These are phyloP conservation scores for Basipetospora chlamydospora DNA, from an alignment of 2,329 filamentous ascomycete genomes.

Conservation along the genomic window DNA sequence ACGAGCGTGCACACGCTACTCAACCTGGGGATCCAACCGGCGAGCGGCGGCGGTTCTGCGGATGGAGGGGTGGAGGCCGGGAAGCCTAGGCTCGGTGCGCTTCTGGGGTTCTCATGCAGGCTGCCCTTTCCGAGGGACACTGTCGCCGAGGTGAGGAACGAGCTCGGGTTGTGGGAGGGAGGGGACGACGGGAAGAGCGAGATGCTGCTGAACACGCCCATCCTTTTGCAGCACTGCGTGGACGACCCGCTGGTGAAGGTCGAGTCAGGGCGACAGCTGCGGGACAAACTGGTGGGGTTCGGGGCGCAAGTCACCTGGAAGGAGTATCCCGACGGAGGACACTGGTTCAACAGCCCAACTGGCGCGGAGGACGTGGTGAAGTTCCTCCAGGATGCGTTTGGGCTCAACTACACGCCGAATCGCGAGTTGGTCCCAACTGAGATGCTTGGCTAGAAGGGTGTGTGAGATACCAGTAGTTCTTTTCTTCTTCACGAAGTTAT, in stretches of 20 bases:
- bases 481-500: too few species aligned
- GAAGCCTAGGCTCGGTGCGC: conserved; percentile 12
- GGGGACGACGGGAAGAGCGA: conserved; percentile 11
- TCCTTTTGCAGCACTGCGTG: conserved; percentile 28
- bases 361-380: conserved; percentile 26
- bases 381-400: conserved; percentile 15
- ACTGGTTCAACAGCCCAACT: conserved; percentile 28
- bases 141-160: conserved; percentile 17
- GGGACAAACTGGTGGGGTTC: conserved; percentile 19
- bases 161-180: conserved; percentile 15
- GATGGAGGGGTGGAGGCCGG: background rate
- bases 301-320: conserved; percentile 24
- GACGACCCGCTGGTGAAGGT: conserved; percentile 28
- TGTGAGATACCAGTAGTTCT: too few species aligned
- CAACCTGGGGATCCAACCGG: conserved; percentile 15
- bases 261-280: conserved; percentile 19
- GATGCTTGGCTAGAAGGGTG: too few species aligned
- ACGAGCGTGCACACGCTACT: conserved; percentile 23
- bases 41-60: background rate
- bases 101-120: conserved; percentile 23
- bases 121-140: conserved; percentile 19
- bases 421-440: too few species aligned
- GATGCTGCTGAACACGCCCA: conserved; percentile 23
- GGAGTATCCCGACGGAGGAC: conserved; percentile 25
- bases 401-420: too few species aligned